Evolutionary conservation across 192 early-diverging fungal species (phyloP), one percentile per base, ranked within the genome.

Genomic region (Linnemannia hyalina): DNA sequence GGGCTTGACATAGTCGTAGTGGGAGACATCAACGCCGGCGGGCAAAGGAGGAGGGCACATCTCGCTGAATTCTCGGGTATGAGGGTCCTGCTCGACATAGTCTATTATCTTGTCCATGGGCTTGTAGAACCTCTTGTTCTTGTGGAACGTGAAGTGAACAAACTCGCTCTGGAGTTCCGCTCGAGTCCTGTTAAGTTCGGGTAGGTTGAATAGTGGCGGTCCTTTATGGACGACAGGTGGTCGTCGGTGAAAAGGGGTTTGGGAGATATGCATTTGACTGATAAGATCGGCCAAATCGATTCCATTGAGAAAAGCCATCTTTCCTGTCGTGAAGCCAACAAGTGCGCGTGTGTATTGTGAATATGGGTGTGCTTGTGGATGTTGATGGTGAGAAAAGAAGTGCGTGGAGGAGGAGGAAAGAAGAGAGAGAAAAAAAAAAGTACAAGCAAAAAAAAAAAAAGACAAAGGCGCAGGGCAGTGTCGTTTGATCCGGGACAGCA

Each of bases 61-160:
- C 41, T 74, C 23, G 44, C 73, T 70, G 26, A 77, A 85, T 7
- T 35, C 4, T 10, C 44, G 35, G 16, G 80, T 41, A 60, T 68
- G 29, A 4, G 70, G 60, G 60, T 85, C 83, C 46, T 40, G 49
- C 0, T 76, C 69, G 2, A 69, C 68, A 73, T 44, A 77, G 5
- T 77, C 78, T 20, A 85, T 63, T 5, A 68, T 68, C n/a, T 54
- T 65, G 22, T 63, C 57, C 74, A 85, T 72, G 2, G 63, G 78
- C 49, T 85, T 85, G 40, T 77, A 80, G 26, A 68, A 73, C 16
- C 4, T 7, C 23, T 80, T 78, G 46, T 80, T 75, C 4, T 20
- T 7, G 18, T 44, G 78, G 78, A 79, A 75, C 8, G 78, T 77
- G 26, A 85, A 80, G 29, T 80, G 60, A 8, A 6, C 32, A 44